phyloP scores from a whole-genome alignment of 2,329 filamentous ascomycete species.

The Sarocladium strictum region DNA sequence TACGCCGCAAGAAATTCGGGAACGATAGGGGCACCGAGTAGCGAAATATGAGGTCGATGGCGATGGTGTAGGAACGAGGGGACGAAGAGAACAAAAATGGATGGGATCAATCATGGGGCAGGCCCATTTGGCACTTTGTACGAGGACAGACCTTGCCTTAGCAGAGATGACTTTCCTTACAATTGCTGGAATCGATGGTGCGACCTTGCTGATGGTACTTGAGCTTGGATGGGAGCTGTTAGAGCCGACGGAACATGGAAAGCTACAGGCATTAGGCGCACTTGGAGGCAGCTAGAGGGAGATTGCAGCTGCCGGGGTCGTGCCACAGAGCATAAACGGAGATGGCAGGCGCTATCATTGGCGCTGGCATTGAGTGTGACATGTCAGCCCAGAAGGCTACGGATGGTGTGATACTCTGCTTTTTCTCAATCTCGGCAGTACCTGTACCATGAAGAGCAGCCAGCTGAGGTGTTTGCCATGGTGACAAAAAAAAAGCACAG shows the following conservation, averaged over 20 bases:
- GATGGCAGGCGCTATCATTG: too few species aligned
- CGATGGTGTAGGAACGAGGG: conserved; percentile 1
- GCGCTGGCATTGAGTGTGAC: background rate
- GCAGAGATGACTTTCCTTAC: too few species aligned
- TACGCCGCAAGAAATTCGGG: background rate
- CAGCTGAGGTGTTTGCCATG: too few species aligned
- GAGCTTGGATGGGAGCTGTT: background rate
- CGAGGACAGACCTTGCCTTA: background rate
- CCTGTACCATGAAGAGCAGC: too few species aligned
- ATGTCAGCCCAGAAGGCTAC: too few species aligned
- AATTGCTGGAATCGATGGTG: too few species aligned
- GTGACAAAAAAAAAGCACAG: too few species aligned
- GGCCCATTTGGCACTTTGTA: background rate
- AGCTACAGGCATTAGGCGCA: too few species aligned
- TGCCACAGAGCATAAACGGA: background rate
- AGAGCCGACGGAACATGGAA: background rate
- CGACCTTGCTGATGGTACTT: background rate
- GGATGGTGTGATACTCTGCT: too few species aligned
- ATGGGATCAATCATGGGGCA: conserved; percentile 2
- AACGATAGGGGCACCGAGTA: background rate
- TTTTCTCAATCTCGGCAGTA: too few species aligned
- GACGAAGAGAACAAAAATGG: background rate
- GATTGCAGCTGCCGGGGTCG: background rate
- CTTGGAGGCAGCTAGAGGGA: background rate
- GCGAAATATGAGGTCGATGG: background rate